Conservation (phyloP, 2,329 filamentous ascomycete species). For the Aspergillus sojae region DNA sequence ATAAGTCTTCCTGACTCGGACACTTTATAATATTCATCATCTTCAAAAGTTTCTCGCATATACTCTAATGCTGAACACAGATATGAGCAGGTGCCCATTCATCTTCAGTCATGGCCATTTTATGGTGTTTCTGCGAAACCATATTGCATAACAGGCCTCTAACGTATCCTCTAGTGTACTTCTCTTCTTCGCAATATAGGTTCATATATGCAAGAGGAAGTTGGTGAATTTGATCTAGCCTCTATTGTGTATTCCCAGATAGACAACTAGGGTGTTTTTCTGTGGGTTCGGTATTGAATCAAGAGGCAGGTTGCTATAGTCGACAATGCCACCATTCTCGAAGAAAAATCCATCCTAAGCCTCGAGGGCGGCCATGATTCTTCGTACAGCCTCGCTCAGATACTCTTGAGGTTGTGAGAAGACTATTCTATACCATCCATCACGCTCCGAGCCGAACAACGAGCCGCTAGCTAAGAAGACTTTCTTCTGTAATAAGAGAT, state of each 20-base stretch:
- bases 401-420: conserved; percentile 37
- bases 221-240: neutral
- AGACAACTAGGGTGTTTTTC: neutral
- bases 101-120: no score
- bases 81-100: accelerated
- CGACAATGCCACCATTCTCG: neutral
- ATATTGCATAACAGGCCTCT: no score
- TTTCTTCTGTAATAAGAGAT: conserved; percentile 39
- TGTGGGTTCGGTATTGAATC: neutral
- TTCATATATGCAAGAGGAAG: neutral
- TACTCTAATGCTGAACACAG: no score
- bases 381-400: conserved; percentile 36
- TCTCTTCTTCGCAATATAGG: neutral
- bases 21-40: no score
- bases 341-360: neutral
- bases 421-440: conserved; percentile 49
- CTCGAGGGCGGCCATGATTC: conserved; percentile 27
- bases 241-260: neutral
- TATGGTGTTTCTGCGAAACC: no score
- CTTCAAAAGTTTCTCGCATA: no score
- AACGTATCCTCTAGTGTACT: no score
- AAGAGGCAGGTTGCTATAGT: neutral
- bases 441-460: conserved; percentile 41
- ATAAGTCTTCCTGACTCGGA: no score
- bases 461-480: conserved; percentile 41